Evolutionary conservation across 306 rosid genomes (phyloP).

Genomic region (Canavalia ensiformis): DNA sequence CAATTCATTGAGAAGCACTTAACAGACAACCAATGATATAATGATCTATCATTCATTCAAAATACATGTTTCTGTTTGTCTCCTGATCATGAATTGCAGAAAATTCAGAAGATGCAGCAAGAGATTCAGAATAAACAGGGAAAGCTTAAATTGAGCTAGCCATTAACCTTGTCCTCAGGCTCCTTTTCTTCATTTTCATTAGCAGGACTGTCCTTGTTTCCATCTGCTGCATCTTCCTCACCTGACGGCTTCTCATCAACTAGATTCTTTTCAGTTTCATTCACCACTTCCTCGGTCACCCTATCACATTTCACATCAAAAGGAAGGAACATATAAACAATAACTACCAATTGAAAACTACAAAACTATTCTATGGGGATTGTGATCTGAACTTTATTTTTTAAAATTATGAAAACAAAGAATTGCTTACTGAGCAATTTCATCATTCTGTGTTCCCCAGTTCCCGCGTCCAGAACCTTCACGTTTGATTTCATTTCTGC

Average conservation of each 20-base stretch:
- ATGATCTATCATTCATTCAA: background rate
- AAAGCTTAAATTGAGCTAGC: background rate
- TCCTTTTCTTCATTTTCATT: conserved; percentile 78
- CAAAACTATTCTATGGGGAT: background rate
- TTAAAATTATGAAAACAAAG: background rate
- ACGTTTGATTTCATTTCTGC: conserved; percentile 77
- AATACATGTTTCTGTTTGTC: background rate
- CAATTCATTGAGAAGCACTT: background rate
- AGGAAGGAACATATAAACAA: background rate
- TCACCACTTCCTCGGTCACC: conserved; percentile 70
- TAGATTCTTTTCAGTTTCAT: conserved; percentile 71
- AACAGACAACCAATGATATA: background rate
- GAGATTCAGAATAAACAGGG: background rate
- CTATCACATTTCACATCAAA: conserved; percentile 44
- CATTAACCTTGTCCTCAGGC: conserved; percentile 82
- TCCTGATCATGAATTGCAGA: background rate
- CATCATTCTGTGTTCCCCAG: conserved; percentile 89
- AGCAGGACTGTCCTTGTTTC: conserved; percentile 65
- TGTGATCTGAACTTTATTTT: background rate
- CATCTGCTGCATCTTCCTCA: conserved; percentile 64
- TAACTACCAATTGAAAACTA: background rate
- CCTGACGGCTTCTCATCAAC: conserved; percentile 80
- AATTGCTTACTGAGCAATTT: conserved; percentile 66
- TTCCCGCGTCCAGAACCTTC: conserved; percentile 96
- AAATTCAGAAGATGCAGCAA: background rate